These are phyloP conservation scores for Baudoinia panamericana DNA, from an alignment of 495 filamentous ascomycete species.

Conservation along the genomic window DNA sequence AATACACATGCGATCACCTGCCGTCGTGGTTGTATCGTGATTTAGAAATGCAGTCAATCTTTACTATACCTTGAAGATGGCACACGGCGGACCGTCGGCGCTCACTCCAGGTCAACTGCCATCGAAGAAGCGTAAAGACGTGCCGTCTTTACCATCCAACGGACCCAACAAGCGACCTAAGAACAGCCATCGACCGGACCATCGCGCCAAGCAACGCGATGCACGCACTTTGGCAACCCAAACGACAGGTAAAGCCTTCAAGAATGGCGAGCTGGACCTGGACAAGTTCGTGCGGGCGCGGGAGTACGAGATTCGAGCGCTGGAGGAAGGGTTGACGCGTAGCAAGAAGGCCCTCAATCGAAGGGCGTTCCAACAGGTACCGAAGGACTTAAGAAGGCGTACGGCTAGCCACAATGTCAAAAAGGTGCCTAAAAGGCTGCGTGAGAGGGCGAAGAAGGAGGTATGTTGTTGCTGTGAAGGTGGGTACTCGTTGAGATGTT, in stretches of 20 bases:
- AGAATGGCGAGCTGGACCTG: slow-evolving; percentile 66
- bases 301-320: slow-evolving; percentile 74
- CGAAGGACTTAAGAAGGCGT: slow-evolving; percentile 65
- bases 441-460: slow-evolving; percentile 57
- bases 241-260: slow-evolving; percentile 54
- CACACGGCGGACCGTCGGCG: slow-evolving; percentile 4
- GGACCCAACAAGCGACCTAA: not conserved
- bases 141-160: not conserved
- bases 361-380: slow-evolving; percentile 81
- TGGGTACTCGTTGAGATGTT: not conserved
- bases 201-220: slow-evolving; percentile 30
- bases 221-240: slow-evolving; percentile 63
- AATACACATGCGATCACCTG: no score
- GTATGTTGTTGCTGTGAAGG: slow-evolving; percentile 25
- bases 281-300: slow-evolving; percentile 68
- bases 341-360: slow-evolving; percentile 53
- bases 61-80: no score
- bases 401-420: slow-evolving; percentile 94
- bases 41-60: no score
- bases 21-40: no score
- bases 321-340: slow-evolving; percentile 64
- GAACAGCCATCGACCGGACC: slow-evolving; percentile 35
- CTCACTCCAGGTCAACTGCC: not conserved
- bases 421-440: slow-evolving; percentile 68
- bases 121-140: slow-evolving; percentile 12